phyloP scores from a whole-genome alignment of 768 basidiomycete species.

The Suillus subaureus region DNA sequence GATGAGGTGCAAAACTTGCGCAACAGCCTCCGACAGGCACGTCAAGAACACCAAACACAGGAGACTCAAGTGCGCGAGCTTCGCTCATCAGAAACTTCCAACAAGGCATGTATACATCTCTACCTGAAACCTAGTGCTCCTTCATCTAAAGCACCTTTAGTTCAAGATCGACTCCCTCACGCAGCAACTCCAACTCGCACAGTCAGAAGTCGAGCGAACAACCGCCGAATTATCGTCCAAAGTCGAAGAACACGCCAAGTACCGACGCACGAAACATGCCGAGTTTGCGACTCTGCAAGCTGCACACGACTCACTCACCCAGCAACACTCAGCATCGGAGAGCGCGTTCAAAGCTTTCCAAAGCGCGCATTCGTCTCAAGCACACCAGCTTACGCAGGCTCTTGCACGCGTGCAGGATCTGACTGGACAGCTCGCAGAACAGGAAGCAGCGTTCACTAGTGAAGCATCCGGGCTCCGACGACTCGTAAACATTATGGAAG shows the following conservation, averaged over 20 bases:
- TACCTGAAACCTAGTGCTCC: not conserved
- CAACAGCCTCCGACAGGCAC: constrained; percentile 68
- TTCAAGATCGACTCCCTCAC: constrained; percentile 85
- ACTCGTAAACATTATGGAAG: constrained; percentile 83
- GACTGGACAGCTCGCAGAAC: constrained; percentile 77
- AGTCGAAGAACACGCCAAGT: constrained; percentile 82
- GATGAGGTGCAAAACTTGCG: constrained; percentile 76
- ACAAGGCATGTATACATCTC: constrained; percentile 53
- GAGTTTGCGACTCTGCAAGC: constrained; percentile 78
- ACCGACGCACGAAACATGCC: constrained; percentile 78
- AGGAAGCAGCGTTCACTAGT: constrained; percentile 78
- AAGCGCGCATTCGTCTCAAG: constrained; percentile 67
- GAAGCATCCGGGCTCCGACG: constrained; percentile 77
- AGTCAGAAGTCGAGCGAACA: constrained; percentile 73
- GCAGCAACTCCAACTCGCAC: constrained; percentile 79
- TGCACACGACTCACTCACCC: constrained; percentile 70
- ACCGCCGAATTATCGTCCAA: constrained; percentile 69
- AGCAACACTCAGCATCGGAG: constrained; percentile 67
- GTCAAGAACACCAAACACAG: constrained; percentile 68
- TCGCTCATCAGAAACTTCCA: constrained; percentile 74
- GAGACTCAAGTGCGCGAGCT: constrained; percentile 74
- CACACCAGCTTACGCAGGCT: constrained; percentile 76
- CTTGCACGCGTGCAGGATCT: constrained; percentile 75
- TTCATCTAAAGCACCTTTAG: constrained; percentile 38
- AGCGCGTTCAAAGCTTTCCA: constrained; percentile 74